phyloP scores from a whole-genome alignment of 2,329 filamentous ascomycete species.

The Pseudogymnoascus sp. region DNA sequence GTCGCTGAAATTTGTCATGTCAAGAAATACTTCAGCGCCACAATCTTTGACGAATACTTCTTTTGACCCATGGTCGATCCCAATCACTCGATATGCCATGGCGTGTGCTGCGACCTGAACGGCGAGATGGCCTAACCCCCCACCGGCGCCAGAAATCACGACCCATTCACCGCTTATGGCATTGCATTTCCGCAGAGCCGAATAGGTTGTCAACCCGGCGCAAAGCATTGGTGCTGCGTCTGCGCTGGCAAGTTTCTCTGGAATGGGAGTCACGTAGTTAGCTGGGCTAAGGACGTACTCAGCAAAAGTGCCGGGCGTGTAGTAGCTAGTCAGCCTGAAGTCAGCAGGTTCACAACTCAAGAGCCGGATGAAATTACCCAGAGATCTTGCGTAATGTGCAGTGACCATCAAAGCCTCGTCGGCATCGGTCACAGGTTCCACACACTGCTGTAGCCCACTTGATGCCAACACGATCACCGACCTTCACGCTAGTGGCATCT shows the following conservation, averaged over 20 bases:
- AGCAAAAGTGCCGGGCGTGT: constrained; percentile 61
- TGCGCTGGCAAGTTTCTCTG: constrained; percentile 48
- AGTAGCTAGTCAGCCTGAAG: constrained; percentile 40
- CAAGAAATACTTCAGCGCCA: constrained; percentile 60
- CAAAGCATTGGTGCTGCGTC: constrained; percentile 59
- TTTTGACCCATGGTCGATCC: constrained; percentile 56
- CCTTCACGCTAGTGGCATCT: constrained; percentile 45
- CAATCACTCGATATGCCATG: constrained; percentile 56
- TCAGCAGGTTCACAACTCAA: not conserved
- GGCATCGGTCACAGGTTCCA: constrained; percentile 40
- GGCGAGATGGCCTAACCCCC: constrained; percentile 56
- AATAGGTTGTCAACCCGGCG: constrained; percentile 59
- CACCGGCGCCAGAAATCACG: constrained; percentile 50
- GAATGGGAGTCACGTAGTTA: constrained; percentile 62
- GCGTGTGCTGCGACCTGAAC: constrained; percentile 51
- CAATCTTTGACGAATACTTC: constrained; percentile 46
- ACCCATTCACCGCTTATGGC: constrained; percentile 38
- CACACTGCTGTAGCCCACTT: constrained; percentile 52
- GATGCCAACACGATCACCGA: constrained; percentile 62
- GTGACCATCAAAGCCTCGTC: constrained; percentile 53
- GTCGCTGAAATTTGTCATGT: constrained; percentile 46
- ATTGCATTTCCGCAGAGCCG: constrained; percentile 51
- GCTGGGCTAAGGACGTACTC: constrained; percentile 57
- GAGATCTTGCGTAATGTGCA: constrained; percentile 54
- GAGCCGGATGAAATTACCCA: constrained; percentile 22